Conservation (phyloP, 2,329 filamentous ascomycete genomes). For the Colletotrichum lini region DNA sequence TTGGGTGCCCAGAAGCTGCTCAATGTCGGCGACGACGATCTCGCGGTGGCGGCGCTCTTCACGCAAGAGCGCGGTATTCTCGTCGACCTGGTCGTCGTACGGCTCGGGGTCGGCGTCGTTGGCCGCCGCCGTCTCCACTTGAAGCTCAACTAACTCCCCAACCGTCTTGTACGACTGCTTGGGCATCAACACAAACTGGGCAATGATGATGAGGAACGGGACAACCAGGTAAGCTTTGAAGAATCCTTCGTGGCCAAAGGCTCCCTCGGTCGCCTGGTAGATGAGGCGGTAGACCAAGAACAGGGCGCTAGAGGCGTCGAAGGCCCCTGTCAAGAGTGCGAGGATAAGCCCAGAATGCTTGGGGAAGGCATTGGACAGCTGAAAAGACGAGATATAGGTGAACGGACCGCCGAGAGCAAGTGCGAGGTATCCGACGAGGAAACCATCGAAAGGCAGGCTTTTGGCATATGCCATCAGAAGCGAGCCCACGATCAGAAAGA, state of each 20-base stretch:
- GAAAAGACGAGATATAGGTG: conserved; percentile 86
- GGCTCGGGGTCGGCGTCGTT: conserved; percentile 49
- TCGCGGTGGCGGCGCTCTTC: conserved; percentile 73
- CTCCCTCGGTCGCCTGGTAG: conserved; percentile 69
- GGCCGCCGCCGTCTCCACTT: conserved; percentile 65
- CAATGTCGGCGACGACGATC: conserved; percentile 78
- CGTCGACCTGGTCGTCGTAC: conserved; percentile 71
- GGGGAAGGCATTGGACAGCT: conserved; percentile 88
- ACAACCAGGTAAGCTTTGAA: conserved; percentile 82
- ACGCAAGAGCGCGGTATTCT: conserved; percentile 67
- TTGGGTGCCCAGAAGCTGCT: conserved; percentile 77
- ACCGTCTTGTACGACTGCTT: conserved; percentile 85
- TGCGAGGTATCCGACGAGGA: conserved; percentile 81
- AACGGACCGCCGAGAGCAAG: conserved; percentile 85
- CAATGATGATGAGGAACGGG: conserved; percentile 74
- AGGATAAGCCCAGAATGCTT: conserved; percentile 83
- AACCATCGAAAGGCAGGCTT: conserved; percentile 79
- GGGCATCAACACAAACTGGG: conserved; percentile 81
- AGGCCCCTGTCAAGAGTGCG: conserved; percentile 84
- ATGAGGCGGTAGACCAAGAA: conserved; percentile 82
- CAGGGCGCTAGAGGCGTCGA: conserved; percentile 85
- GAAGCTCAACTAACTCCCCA: conserved; percentile 84
- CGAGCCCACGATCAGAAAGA: conserved; percentile 79
- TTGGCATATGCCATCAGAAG: conserved; percentile 79
- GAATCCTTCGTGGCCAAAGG: conserved; percentile 76